Percentiles rank a stretch among this genome's conserved stretches.
Evolutionary conservation across 192 early-diverging fungal genomes (phyloP).

Genomic region (Coemansia sp.): DNA sequence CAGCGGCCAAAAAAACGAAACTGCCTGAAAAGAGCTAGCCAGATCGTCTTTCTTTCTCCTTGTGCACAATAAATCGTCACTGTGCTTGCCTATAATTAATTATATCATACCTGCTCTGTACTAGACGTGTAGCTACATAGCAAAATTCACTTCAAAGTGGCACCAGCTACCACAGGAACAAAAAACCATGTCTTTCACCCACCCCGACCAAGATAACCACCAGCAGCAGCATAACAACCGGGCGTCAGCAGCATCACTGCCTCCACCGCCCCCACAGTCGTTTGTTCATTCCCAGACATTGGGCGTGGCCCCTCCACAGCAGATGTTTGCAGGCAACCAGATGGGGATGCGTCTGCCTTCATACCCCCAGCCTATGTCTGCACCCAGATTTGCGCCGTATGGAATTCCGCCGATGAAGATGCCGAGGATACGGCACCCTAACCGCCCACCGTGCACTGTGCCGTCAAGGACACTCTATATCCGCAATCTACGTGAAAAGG

Average conservation of each 20-base stretch:
- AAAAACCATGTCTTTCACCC: neutral
- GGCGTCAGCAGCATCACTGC: neutral
- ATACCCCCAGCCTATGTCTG: neutral
- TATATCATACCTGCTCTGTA: too few species aligned
- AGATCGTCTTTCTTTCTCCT: neutral
- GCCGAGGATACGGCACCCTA: slow-evolving; percentile 54
- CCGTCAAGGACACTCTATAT: slow-evolving; percentile 76
- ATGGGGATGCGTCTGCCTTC: slow-evolving; percentile 13
- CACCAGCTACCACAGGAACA: neutral
- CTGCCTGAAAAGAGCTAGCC: neutral
- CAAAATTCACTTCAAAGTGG: too few species aligned
- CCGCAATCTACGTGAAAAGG: slow-evolving; percentile 79
- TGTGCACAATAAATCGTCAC: too few species aligned
- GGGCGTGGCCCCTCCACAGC: slow-evolving; percentile 10
- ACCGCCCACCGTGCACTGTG: slow-evolving; percentile 63
- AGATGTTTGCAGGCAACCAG: slow-evolving; percentile 10
- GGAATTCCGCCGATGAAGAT: slow-evolving; percentile 8
- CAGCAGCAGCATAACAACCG: neutral
- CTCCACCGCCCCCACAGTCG: neutral
- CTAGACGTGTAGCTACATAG: too few species aligned
- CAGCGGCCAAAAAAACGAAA: neutral
- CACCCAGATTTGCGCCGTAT: neutral
- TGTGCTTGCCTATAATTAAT: too few species aligned
- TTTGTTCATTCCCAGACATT: neutral
- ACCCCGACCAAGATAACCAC: neutral